These are phyloP conservation scores for Alternaria rosae DNA, from an alignment of 2,329 filamentous ascomycete genomes.

Conservation along the genomic window DNA sequence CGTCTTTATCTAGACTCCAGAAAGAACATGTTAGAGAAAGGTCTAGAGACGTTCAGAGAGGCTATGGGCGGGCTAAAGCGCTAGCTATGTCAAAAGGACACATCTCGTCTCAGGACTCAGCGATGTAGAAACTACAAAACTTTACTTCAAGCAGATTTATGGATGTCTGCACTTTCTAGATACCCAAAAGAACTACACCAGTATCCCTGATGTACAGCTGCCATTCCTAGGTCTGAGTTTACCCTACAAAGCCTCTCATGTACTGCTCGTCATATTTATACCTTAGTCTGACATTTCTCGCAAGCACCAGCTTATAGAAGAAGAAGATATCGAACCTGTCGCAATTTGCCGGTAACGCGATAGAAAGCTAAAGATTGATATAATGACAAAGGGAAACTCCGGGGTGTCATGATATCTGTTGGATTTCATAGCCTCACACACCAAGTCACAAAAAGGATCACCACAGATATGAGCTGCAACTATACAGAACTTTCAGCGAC, in stretches of 20 bases:
- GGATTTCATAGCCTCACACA: not conserved
- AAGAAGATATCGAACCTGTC: too few species aligned
- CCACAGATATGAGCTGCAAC: not conserved
- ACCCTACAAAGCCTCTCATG: too few species aligned
- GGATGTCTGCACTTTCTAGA: not conserved
- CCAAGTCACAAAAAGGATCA: not conserved
- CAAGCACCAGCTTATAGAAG: too few species aligned
- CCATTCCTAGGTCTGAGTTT: too few species aligned
- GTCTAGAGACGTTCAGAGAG: constrained; percentile 42
- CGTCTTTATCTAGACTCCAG: constrained; percentile 39
- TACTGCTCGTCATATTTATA: too few species aligned
- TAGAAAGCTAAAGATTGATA: not conserved
- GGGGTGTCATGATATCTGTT: not conserved
- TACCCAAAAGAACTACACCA: not conserved
- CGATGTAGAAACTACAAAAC: not conserved
- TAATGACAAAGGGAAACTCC: not conserved
- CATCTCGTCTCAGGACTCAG: not conserved
- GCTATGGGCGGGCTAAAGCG: constrained; percentile 31
- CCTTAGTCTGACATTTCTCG: too few species aligned
- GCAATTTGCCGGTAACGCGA: too few species aligned
- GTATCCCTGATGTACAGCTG: not conserved
- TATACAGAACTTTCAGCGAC: not conserved
- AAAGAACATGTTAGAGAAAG: constrained; percentile 47
- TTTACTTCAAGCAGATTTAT: not conserved
- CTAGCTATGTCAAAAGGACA: not conserved